Evolutionary conservation across 1,284 basidiomycete species (phyloP).

Genomic region (Trichosporon faecale): DNA sequence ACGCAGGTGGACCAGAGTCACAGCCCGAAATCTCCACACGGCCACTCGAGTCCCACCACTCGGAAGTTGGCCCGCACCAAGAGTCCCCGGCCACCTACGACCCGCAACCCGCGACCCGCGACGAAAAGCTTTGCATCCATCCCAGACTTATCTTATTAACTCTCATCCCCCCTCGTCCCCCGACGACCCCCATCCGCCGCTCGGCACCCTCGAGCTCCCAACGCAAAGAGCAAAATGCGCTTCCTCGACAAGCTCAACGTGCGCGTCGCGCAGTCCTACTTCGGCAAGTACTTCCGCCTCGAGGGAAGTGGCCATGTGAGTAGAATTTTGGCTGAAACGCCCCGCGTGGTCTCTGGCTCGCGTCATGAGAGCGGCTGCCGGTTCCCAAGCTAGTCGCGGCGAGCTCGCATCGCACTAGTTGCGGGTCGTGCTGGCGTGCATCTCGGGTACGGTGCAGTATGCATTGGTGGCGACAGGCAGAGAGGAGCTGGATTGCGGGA

Average conservation of each 20-base stretch:
- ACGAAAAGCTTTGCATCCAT: background rate
- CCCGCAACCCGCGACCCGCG: background rate
- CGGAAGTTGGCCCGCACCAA: background rate
- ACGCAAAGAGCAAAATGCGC: background rate
- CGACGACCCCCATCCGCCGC: background rate
- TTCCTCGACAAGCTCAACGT: conserved; percentile 43
- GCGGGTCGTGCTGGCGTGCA: background rate
- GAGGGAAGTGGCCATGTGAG: conserved; percentile 70
- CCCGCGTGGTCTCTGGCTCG: no score
- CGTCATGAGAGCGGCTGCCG: background rate
- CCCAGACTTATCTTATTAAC: background rate
- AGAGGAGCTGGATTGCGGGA: background rate
- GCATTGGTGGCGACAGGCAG: background rate
- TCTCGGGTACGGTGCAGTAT: background rate
- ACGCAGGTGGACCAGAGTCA: background rate
- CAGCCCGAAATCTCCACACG: background rate
- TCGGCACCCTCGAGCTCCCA: background rate
- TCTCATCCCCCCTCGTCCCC: background rate
- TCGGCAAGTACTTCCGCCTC: conserved; percentile 78
- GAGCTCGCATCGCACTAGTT: background rate
- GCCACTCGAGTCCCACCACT: background rate
- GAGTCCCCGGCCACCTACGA: background rate
- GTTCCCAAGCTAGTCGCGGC: background rate
- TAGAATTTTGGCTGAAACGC: background rate
- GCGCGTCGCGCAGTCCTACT: conserved; percentile 62